Percentiles rank a stretch among this genome's conserved stretches.
Conservation (phyloP, 2,329 filamentous ascomycete genomes). For the Nemania sp. region DNA sequence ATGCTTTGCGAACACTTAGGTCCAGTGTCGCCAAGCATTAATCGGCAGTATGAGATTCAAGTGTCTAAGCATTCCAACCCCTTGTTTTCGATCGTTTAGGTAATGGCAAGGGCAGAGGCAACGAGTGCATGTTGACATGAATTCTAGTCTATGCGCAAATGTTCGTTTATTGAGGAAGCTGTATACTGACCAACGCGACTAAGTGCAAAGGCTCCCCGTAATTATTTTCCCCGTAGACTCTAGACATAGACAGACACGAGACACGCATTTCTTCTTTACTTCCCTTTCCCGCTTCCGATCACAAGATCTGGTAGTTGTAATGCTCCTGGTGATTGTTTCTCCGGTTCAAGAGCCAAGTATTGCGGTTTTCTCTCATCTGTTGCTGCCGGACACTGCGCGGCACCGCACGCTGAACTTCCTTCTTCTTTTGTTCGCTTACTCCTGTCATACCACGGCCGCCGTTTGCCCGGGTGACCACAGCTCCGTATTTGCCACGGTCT, state of each 20-base stretch:
- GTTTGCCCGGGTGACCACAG: constrained; percentile 74
- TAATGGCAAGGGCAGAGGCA: neutral
- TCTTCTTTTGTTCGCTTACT: constrained; percentile 80
- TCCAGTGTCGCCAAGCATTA: too few species aligned
- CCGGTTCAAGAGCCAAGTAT: constrained; percentile 78
- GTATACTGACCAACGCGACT: constrained; percentile 2
- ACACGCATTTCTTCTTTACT: neutral
- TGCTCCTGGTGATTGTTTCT: constrained; percentile 78
- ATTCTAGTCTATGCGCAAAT: neutral
- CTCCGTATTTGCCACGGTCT: constrained; percentile 61
- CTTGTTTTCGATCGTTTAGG: too few species aligned
- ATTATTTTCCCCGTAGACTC: constrained; percentile 10
- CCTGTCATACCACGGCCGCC: constrained; percentile 82
- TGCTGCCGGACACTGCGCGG: constrained; percentile 76
- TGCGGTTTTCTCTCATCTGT: constrained; percentile 70
- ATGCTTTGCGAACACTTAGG: too few species aligned
- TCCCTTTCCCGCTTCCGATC: constrained; percentile 2
- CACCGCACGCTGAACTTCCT: constrained; percentile 73
- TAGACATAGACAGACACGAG: neutral
- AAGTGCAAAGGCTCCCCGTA: neutral
- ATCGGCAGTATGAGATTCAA: too few species aligned
- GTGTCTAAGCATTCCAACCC: too few species aligned
- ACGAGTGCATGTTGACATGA: neutral
- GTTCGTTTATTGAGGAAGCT: constrained; percentile 19
- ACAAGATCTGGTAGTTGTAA: constrained; percentile 64